Evolutionary conservation across 2,329 filamentous ascomycete species (phyloP).

Genomic region (Alternaria conjuncta): DNA sequence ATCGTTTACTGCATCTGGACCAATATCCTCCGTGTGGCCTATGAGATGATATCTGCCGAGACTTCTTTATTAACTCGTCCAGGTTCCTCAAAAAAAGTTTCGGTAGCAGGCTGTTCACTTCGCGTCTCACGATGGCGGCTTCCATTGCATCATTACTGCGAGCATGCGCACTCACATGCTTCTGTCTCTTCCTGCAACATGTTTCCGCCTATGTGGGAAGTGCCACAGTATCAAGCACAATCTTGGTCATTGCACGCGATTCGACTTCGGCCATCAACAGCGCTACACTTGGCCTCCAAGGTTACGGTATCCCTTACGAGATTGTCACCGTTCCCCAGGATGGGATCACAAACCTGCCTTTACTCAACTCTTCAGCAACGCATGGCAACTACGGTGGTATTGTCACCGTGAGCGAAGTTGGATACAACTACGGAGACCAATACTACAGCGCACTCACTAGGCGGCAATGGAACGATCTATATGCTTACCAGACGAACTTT

Average conservation of each 20-base stretch:
- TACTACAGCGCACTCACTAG: constrained; percentile 62
- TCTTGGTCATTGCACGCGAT: constrained; percentile 64
- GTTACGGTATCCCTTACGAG: constrained; percentile 67
- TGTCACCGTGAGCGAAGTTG: constrained; percentile 61
- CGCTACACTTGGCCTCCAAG: constrained; percentile 63
- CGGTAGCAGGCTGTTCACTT: constrained; percentile 26
- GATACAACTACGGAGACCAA: constrained; percentile 59
- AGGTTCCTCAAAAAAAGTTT: constrained; percentile 28
- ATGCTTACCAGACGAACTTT: constrained; percentile 64
- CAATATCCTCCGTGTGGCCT: constrained; percentile 27
- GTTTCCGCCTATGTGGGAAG: constrained; percentile 30
- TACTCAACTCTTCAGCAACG: constrained; percentile 56
- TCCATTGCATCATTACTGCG: constrained; percentile 32
- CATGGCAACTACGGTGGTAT: constrained; percentile 67
- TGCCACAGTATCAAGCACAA: constrained; percentile 51
- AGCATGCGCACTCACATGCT: constrained; percentile 30
- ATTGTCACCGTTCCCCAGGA: constrained; percentile 61
- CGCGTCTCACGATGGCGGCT: constrained; percentile 31
- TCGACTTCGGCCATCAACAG: constrained; percentile 56
- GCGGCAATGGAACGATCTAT: constrained; percentile 63
- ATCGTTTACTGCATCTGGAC: constrained; percentile 35
- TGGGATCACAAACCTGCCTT: constrained; percentile 58
- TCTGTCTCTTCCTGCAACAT: constrained; percentile 24
- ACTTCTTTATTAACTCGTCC: constrained; percentile 40
- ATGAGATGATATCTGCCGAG: constrained; percentile 40